A percentile compares a stretch with the other conserved stretches of the same genome.
Conservation (phyloP, 352 stramenopile species). For the Globisporangium heterothallicum region DNA sequence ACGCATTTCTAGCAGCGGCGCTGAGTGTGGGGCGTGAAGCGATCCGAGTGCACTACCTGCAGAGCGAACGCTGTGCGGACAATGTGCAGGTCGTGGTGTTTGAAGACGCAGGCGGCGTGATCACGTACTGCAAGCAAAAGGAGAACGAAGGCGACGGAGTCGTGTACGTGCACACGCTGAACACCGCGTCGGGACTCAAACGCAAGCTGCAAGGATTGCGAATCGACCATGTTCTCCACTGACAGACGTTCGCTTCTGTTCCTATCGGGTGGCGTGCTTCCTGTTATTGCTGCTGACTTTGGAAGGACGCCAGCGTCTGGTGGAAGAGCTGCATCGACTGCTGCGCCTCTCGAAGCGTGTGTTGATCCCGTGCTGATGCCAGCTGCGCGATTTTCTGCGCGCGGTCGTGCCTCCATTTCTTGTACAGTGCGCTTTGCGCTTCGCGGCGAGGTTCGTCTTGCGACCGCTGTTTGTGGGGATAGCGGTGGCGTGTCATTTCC, state of each 20-base stretch:
- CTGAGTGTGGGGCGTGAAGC: constrained; percentile 6
- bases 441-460: constrained; percentile 14
- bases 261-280: not conserved
- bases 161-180: constrained; percentile 59
- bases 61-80: constrained; percentile 40
- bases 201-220: constrained; percentile 50
- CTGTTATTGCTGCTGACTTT: constrained; percentile 3
- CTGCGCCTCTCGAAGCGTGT: constrained; percentile 22
- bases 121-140: constrained; percentile 58
- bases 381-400: constrained; percentile 17
- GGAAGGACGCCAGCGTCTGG: constrained; percentile 22
- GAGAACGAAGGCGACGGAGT: not conserved
- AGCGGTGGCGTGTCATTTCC: not conserved
- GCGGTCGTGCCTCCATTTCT: constrained; percentile 21
- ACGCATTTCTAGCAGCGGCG: constrained; percentile 22
- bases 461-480: too few relatives aligned
- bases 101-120: constrained; percentile 33
- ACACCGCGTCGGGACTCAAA: constrained; percentile 49
- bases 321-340: constrained; percentile 45
- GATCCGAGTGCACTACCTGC: constrained; percentile 28
- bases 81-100: constrained; percentile 55
- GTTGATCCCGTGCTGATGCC: constrained; percentile 14
- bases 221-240: constrained; percentile 34
- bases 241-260: constrained; percentile 1
- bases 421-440: constrained; percentile 25